Evolutionary conservation across 108 stramenopile species (phyloP).

Genomic region (Mayamaea pseudoterrestris): DNA sequence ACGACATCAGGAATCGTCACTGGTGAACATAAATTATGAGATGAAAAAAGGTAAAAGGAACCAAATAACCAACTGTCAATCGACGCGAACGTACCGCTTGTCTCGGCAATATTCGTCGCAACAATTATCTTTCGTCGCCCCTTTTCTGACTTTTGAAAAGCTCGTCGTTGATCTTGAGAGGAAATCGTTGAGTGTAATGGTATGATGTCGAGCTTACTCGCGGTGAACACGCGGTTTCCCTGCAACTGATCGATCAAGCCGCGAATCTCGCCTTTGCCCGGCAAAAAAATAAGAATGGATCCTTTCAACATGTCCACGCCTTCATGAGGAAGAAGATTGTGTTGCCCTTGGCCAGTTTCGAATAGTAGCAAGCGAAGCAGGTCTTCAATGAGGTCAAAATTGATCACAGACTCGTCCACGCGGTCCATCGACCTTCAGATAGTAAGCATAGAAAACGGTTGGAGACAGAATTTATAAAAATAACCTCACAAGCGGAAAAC

Average conservation of each 20-base stretch:
- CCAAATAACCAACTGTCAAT: not conserved
- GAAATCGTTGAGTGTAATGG: constrained; percentile 68
- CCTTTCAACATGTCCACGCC: constrained; percentile 34
- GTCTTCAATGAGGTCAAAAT: constrained; percentile 71
- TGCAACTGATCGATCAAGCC: constrained; percentile 52
- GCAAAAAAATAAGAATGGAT: constrained; percentile 82
- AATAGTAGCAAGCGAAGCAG: constrained; percentile 38
- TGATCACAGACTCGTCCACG: constrained; percentile 56
- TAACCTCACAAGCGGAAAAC: not conserved
- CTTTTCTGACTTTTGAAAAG: constrained; percentile 28
- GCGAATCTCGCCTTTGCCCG: constrained; percentile 89
- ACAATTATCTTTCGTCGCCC: constrained; percentile 74
- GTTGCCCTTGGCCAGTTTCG: constrained; percentile 11
- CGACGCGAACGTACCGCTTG: too few relatives aligned
- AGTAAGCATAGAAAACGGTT: not conserved
- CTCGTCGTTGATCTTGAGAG: constrained; percentile 54
- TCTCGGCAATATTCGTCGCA: constrained; percentile 46
- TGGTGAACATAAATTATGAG: too few relatives aligned
- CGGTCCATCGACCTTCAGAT: constrained; percentile 44
- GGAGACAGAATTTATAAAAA: not conserved
- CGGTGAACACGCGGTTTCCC: constrained; percentile 33
- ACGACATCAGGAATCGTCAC: constrained; percentile 93
- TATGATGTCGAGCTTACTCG: constrained; percentile 37
- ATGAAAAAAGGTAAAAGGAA: constrained; percentile 28
- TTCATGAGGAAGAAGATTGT: constrained; percentile 24